Base-by-base conservation (phyloP, 345 rosid genomes). In the Sonneratia caseolaris region DNA sequence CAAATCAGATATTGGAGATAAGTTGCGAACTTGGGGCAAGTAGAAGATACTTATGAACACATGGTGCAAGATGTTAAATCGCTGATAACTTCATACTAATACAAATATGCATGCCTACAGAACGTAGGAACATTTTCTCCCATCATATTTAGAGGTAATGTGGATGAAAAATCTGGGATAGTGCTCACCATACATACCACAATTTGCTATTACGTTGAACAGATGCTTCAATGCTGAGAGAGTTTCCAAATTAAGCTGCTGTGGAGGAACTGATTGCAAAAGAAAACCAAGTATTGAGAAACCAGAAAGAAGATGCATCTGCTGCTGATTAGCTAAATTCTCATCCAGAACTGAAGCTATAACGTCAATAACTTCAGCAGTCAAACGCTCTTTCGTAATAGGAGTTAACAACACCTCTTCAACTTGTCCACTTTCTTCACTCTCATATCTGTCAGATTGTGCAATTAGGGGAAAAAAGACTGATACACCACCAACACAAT, bases 401-500 rank as follows among this genome's bases (percentile, higher is more conserved):
- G 91, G 93, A 69, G 84, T 81, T 64, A 85, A 82, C 73, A 86
- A 79, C 68, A 79, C 53, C 64, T 77, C 83, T 62, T 84, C 98
- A 76, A 64, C 74, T 59, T 75, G 73, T 74, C 78, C 81, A 79
- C 65, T 77, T 81, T 81, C 85, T 68, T 85, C 88, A 76, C 80
- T 82, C 76, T 87, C 91, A 82, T 85, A 93, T 81, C 88, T 84
- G 75, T 91, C 98, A 74, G 89, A 89, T 73, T 89, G 94, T 40
- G 90, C 84, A 70, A 91, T 89, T 59, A 93, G 87, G 59, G 98
- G 98, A 75, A 93, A 93, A 82, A 93, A 93, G 73, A 93, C 98
- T 40, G 98, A 91, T 48, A 93, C 89, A 70, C 98, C 98, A 71
- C 98, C 98, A 49, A 89, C 97, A 75, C 98, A 93, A 80, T 93